Evolutionary conservation across 179 eudicot genomes (phyloP).

Genomic region (Carnegiea gigantea): DNA sequence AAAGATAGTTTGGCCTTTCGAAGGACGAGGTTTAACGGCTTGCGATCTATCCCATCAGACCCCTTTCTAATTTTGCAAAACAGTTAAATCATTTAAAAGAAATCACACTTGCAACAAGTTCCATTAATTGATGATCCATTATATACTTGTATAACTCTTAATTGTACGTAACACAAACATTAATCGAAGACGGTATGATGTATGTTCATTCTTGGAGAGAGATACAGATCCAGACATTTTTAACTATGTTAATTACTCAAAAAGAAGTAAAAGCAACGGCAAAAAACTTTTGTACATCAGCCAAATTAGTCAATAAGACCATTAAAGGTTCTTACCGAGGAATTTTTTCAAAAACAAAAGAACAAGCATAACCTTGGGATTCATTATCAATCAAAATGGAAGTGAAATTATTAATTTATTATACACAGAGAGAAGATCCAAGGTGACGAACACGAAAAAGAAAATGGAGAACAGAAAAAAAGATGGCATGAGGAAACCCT

Average conservation of each 20-base stretch:
- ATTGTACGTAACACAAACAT: too few relatives aligned
- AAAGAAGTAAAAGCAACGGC: not conserved
- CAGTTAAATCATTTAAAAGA: too few relatives aligned
- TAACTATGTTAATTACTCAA: not conserved
- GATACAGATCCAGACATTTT: not conserved
- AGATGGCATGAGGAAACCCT: conserved; percentile 24
- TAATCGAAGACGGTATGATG: too few relatives aligned
- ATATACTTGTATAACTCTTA: too few relatives aligned
- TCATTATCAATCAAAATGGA: conserved; percentile 4
- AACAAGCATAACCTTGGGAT: conserved; percentile 1
- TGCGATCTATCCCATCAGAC: not conserved
- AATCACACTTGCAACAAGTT: too few relatives aligned
- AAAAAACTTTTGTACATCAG: not conserved
- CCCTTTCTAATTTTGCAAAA: not conserved
- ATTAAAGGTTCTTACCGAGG: conserved; percentile 1
- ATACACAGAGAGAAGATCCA: not conserved
- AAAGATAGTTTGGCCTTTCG: not conserved
- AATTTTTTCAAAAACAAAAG: too few relatives aligned
- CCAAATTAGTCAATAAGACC: not conserved
- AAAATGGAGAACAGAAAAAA: not conserved
- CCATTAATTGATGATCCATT: too few relatives aligned
- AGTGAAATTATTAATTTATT: not conserved
- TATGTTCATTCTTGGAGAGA: too few relatives aligned
- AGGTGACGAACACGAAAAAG: not conserved
- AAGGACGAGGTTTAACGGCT: not conserved